phyloP scores from a whole-genome alignment of 345 rosid species.

The Ceriops tagal region DNA sequence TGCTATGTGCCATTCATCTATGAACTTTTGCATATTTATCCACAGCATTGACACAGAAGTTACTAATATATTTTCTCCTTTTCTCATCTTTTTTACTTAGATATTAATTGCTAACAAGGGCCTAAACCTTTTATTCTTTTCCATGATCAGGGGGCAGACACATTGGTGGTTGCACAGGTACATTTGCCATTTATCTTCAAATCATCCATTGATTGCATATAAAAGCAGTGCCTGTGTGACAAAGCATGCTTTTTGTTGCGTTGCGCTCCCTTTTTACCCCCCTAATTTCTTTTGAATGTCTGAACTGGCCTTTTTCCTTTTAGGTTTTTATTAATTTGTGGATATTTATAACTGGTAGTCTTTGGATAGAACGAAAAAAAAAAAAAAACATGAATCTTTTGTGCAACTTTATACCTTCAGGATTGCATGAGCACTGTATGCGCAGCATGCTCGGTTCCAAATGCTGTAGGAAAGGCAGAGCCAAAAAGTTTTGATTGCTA shows the following conservation, averaged over 20 bases:
- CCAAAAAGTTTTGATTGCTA: background rate
- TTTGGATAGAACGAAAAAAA: too few relatives aligned
- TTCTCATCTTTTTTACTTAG: background rate
- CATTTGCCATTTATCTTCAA: background rate
- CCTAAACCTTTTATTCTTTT: conserved; percentile 9
- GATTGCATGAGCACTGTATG: background rate
- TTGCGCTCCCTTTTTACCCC: background rate
- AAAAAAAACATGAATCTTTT: background rate
- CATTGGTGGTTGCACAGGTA: conserved; percentile 96
- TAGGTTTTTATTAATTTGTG: background rate
- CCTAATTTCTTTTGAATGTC: background rate
- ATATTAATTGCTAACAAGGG: conserved; percentile 1
- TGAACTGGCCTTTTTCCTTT: background rate
- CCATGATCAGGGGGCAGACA: conserved; percentile 80
- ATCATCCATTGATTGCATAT: background rate
- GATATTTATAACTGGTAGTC: too few relatives aligned
- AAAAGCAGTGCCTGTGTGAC: background rate
- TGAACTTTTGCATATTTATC: background rate
- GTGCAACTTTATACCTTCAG: background rate
- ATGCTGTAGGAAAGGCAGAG: background rate
- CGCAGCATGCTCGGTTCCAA: too few relatives aligned
- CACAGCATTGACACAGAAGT: background rate
- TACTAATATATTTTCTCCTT: background rate
- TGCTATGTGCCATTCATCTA: background rate
- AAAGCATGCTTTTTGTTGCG: background rate